Evolutionary conservation across 805 yeast genomes (phyloP).

Genomic region (Candida michaelii): DNA sequence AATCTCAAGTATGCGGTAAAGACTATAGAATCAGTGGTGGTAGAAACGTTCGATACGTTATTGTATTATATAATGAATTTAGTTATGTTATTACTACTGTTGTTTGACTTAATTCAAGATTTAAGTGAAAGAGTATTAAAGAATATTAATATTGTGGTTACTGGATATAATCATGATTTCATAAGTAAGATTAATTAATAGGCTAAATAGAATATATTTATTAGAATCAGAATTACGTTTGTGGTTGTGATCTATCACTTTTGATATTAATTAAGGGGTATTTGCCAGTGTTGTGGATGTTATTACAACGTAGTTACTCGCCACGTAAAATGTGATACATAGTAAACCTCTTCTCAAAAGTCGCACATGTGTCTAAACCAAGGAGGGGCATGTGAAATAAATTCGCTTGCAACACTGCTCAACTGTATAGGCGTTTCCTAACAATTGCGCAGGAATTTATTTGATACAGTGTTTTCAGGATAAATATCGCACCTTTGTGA

Average conservation of each 20-base stretch:
- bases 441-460: no score
- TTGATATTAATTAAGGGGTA: no score
- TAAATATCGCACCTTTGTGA: no score
- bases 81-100: constrained; percentile 12
- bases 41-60: constrained; percentile 10
- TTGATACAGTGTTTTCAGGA: no score
- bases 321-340: no score
- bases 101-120: constrained; percentile 11
- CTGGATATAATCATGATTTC: constrained; percentile 16
- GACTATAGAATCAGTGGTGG: neutral
- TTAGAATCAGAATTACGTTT: neutral
- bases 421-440: no score
- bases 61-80: constrained; percentile 16
- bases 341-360: no score
- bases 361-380: no score
- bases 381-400: no score
- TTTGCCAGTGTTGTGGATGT: no score
- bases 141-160: constrained; percentile 9
- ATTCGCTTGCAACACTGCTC: no score
- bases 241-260: no score
- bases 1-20: neutral
- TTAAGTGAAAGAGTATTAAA: constrained; percentile 1
- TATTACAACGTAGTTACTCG: neutral
- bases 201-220: constrained; percentile 1
- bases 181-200: constrained; percentile 15